These are phyloP conservation scores for Persicaria maculosa DNA, from an alignment of 148 eudicot genomes.

Conservation along the genomic window DNA sequence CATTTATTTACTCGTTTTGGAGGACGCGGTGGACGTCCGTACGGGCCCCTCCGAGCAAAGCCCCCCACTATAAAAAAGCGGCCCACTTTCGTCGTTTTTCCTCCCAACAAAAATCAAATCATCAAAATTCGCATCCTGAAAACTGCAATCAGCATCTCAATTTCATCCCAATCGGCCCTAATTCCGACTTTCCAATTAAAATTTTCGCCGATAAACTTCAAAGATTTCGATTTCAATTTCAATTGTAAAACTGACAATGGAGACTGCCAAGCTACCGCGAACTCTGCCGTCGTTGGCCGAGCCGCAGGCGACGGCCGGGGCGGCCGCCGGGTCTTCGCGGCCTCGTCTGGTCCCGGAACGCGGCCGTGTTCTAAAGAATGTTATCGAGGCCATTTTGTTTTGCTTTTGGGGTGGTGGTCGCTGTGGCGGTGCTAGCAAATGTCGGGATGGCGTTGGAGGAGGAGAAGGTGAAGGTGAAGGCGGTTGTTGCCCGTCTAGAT, in stretches of 20 bases:
- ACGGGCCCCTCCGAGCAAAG: no score
- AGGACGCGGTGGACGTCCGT: no score
- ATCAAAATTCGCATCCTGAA: no score
- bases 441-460: not conserved
- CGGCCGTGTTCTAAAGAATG: constrained; percentile 7
- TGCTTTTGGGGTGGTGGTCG: not conserved
- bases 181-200: not conserved
- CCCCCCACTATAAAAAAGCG: no score
- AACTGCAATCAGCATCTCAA: not conserved
- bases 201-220: not conserved
- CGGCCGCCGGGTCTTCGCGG: not conserved
- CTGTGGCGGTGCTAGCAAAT: not conserved
- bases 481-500: not conserved
- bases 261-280: not conserved
- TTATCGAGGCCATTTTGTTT: not conserved
- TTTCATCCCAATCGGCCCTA: not conserved
- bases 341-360: constrained; percentile 13
- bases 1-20: no score
- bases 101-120: no score
- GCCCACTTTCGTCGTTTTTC: no score
- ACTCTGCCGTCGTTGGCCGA: not conserved
- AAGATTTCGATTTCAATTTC: not conserved
- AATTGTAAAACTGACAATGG: not conserved
- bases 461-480: not conserved
- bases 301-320: not conserved